A percentile compares a stretch with the other conserved stretches of the same genome.
These are phyloP conservation scores for Athelia sp. DNA, from an alignment of 1,284 basidiomycete species.

Conservation along the genomic window DNA sequence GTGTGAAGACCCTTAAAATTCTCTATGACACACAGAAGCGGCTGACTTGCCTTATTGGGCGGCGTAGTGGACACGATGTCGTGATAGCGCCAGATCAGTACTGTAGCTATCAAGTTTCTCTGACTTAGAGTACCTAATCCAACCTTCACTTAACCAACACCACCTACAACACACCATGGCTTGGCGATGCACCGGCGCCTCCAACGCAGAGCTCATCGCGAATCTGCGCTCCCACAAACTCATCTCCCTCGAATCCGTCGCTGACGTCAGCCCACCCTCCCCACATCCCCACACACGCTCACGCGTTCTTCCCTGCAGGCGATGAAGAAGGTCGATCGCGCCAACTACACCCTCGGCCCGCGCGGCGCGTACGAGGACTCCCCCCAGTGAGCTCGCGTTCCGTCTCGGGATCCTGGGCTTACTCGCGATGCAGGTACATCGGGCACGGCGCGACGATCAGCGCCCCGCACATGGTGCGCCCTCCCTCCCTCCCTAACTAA, in stretches of 20 bases:
- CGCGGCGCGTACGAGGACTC: constrained; percentile 70
- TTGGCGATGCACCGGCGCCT: constrained; percentile 69
- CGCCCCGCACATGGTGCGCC: constrained; percentile 81
- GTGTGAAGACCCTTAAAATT: too few relatives aligned
- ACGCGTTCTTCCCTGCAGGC: constrained; percentile 40
- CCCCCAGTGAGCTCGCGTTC: constrained; percentile 59
- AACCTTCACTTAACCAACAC: too few relatives aligned
- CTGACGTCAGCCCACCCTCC: constrained; percentile 28
- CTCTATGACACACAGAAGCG: too few relatives aligned
- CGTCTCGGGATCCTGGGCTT: not conserved
- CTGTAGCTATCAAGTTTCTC: too few relatives aligned
- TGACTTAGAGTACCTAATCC: too few relatives aligned
- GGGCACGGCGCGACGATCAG: constrained; percentile 83
- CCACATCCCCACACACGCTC: too few relatives aligned
- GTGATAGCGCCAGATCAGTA: too few relatives aligned
- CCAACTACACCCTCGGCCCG: constrained; percentile 59
- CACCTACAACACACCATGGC: constrained; percentile 49
- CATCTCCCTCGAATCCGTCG: constrained; percentile 48
- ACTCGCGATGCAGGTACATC: constrained; percentile 38
- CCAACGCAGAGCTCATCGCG: constrained; percentile 66
- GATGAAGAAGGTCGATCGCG: constrained; percentile 70
- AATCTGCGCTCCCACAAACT: constrained; percentile 60
- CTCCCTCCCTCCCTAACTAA: too few relatives aligned
- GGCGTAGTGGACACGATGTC: too few relatives aligned
- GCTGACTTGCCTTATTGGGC: too few relatives aligned